Conservation (phyloP, 176 grass and related monocot species). For the Triticum monococcum region DNA sequence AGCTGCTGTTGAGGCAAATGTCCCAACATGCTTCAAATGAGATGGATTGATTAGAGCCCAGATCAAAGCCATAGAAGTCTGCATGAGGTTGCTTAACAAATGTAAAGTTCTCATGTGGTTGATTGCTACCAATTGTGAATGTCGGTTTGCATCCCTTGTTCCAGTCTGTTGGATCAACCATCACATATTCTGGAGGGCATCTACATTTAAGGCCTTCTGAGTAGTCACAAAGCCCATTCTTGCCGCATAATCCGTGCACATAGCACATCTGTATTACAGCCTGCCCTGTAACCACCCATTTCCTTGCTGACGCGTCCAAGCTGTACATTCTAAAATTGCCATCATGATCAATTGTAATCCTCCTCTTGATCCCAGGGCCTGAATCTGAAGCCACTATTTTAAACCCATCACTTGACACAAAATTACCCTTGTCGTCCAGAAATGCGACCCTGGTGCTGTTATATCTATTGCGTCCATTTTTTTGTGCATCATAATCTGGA, state of each 20-base stretch:
- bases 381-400: slow-evolving; percentile 51
- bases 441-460: slow-evolving; percentile 61
- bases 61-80: slow-evolving; percentile 72
- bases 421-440: slow-evolving; percentile 48
- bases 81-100: slow-evolving; percentile 44
- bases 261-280: slow-evolving; percentile 57
- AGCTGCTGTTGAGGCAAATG: slow-evolving; percentile 44
- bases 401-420: slow-evolving; percentile 59
- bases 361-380: slow-evolving; percentile 50
- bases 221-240: slow-evolving; percentile 69
- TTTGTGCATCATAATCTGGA: slow-evolving; percentile 23
- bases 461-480: slow-evolving; percentile 45
- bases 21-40: slow-evolving; percentile 51
- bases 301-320: slow-evolving; percentile 46
- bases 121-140: slow-evolving; percentile 35
- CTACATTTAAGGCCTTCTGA: slow-evolving; percentile 34
- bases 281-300: slow-evolving; percentile 49
- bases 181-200: slow-evolving; percentile 60
- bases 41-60: slow-evolving; percentile 20
- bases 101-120: slow-evolving; percentile 32
- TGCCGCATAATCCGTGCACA: slow-evolving; percentile 68
- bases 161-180: slow-evolving; percentile 63
- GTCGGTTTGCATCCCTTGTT: slow-evolving; percentile 58
- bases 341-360: slow-evolving; percentile 57
- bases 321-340: slow-evolving; percentile 79